Evolutionary conservation across 371 early-diverging fungal species (phyloP), one percentile per base, ranked within the genome.

Genomic region (Chytridium lagenaria): DNA sequence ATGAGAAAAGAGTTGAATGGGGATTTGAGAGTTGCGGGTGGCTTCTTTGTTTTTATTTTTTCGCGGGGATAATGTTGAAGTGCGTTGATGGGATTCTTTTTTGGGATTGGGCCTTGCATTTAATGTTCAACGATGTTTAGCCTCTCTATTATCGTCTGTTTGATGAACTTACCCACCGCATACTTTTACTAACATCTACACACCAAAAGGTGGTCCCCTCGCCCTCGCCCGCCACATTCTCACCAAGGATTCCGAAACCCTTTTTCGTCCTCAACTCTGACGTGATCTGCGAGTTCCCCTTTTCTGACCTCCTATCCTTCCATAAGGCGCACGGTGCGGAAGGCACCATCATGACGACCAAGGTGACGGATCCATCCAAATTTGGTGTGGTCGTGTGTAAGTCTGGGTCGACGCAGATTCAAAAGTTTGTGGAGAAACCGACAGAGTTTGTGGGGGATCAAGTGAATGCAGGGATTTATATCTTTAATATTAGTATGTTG

Each of bases 181-280:
- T n/a, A n/a, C n/a, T n/a, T n/a, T n/a, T n/a, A 19, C 15, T 16
- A 34, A 69, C 59, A 15, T 31, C 1, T 55, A 55, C 34, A 64
- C 0, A 22, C 12, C n/a, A 19, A 19, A 74, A 77, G 99, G 97
- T 69, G 99, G 99, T 30, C 99, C 99, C 5, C 86, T 99, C 57
- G 97, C 96, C 36, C 90, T 99, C 50, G 99, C 99, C 51, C 86
- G 92, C 65, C 92, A 92, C 51, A 90, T 97, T 68, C 90, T 99
- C 16, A 89, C 86, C 70, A 94, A 93, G 78, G 95, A 95, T 80
- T 91, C 93, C 57, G 86, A 88, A n/a, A 31, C 95, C 95, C 38
- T 99, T 99, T 87, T 99, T 99, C 86, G 99, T 99, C 22, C 90
- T 99, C 59, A 99, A 99, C 89, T 94, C 94, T 67, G 99, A 99